Conservation (phyloP, 2,329 filamentous ascomycete genomes). For the Stemphylium vesicarium region DNA sequence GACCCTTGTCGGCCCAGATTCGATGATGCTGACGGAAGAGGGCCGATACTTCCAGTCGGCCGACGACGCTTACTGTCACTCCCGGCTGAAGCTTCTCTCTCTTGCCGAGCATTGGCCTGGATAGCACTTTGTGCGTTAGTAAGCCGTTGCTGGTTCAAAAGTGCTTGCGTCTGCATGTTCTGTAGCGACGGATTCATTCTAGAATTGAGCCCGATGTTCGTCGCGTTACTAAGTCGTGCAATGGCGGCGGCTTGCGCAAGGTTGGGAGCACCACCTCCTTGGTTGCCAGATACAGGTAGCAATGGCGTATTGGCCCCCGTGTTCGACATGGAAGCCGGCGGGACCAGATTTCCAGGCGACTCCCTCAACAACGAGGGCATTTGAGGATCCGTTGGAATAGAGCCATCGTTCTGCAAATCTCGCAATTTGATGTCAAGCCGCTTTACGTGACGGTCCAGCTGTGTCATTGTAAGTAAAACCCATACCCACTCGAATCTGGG, state of each 20-base stretch:
- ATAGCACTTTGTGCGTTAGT: constrained; percentile 42
- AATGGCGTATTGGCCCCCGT: constrained; percentile 58
- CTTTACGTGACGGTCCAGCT: constrained; percentile 68
- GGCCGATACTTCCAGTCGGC: constrained; percentile 59
- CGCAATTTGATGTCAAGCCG: constrained; percentile 67
- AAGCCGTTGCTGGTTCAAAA: constrained; percentile 47
- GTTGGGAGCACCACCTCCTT: constrained; percentile 59
- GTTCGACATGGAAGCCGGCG: constrained; percentile 54
- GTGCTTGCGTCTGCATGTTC: constrained; percentile 47
- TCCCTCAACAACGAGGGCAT: constrained; percentile 64
- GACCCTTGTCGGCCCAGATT: constrained; percentile 66
- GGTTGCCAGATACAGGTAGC: constrained; percentile 62
- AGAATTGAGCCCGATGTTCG: constrained; percentile 41
- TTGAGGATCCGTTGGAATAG: constrained; percentile 64
- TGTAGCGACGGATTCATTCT: constrained; percentile 42
- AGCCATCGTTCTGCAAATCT: constrained; percentile 64
- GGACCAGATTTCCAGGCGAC: constrained; percentile 57
- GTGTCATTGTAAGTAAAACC: constrained; percentile 18
- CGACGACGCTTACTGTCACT: constrained; percentile 65
- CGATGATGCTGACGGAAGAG: constrained; percentile 60
- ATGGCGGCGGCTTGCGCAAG: constrained; percentile 59
- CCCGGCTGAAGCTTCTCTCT: constrained; percentile 62
- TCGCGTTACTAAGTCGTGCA: constrained; percentile 47
- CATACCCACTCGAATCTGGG: not conserved
- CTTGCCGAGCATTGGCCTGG: constrained; percentile 44